Evolutionary conservation across 192 early-diverging fungal species (phyloP).

Genomic region (Coemansia aciculifera): DNA sequence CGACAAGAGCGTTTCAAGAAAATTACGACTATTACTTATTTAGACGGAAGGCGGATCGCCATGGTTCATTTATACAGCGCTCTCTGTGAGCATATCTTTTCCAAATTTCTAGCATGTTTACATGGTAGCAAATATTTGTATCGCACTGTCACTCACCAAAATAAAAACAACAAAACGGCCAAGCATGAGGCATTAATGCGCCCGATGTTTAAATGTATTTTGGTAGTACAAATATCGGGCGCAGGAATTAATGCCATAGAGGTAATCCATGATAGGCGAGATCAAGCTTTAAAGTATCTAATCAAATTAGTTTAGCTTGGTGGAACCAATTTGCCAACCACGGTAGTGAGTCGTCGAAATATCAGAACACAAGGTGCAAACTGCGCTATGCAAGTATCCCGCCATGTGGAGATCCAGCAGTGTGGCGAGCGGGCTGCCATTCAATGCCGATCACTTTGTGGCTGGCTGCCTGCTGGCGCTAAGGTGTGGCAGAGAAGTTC

Average conservation of each 20-base stretch:
- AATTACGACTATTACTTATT: background rate
- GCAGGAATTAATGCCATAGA: too few species aligned
- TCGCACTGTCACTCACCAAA: background rate
- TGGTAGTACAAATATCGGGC: background rate
- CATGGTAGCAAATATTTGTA: background rate
- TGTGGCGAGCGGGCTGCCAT: background rate
- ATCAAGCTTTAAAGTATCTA: background rate
- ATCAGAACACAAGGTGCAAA: too few species aligned
- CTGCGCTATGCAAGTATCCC: too few species aligned
- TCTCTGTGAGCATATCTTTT: background rate
- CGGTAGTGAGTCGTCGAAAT: too few species aligned
- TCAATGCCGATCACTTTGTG: background rate
- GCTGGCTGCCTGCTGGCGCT: background rate
- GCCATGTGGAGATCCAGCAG: background rate
- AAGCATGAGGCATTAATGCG: background rate
- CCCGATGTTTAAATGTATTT: background rate
- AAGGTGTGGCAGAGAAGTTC: background rate
- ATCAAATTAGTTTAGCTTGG: background rate
- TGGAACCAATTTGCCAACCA: background rate
- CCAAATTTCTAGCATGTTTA: background rate
- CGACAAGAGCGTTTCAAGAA: background rate
- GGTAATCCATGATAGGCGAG: background rate
- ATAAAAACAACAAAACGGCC: background rate
- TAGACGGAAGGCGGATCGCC: background rate
- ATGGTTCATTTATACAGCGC: background rate